Conservation (phyloP, 768 basidiomycete species). For the Pilatotrama ljubarskyi region DNA sequence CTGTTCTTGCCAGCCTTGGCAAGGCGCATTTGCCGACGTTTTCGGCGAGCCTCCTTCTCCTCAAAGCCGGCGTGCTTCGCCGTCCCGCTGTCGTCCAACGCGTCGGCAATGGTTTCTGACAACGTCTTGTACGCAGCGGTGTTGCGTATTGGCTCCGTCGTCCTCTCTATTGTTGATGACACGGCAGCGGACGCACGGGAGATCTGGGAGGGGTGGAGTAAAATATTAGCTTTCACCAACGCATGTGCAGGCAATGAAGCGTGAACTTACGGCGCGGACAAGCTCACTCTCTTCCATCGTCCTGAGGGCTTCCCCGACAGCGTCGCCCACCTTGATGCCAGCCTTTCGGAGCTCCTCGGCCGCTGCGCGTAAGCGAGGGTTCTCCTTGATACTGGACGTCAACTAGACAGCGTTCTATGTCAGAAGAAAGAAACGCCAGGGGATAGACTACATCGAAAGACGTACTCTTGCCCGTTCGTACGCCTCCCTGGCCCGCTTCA, state of each 20-base stretch:
- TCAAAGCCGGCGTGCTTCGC: constrained; percentile 96
- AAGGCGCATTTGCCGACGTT: constrained; percentile 76
- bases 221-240: background rate
- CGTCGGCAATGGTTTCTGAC: constrained; percentile 86
- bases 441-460: too few relatives aligned
- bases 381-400: constrained; percentile 93
- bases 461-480: constrained; percentile 93
- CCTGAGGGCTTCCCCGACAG: constrained; percentile 87
- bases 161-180: constrained; percentile 80
- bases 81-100: constrained; percentile 90
- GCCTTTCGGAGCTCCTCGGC: constrained; percentile 89
- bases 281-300: constrained; percentile 95
- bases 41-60: constrained; percentile 87
- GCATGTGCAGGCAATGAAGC: background rate
- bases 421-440: too few relatives aligned
- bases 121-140: constrained; percentile 93
- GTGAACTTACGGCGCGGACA: constrained; percentile 69
- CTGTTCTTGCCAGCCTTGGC: constrained; percentile 78
- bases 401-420: constrained; percentile 33
- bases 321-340: constrained; percentile 91
- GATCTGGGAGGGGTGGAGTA: constrained; percentile 54
- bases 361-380: constrained; percentile 86
- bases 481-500: constrained; percentile 88
- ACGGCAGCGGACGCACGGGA: constrained; percentile 83
- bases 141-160: constrained; percentile 96